Conservation (phyloP, 768 basidiomycete genomes). For the Tubosaeta sp. region DNA sequence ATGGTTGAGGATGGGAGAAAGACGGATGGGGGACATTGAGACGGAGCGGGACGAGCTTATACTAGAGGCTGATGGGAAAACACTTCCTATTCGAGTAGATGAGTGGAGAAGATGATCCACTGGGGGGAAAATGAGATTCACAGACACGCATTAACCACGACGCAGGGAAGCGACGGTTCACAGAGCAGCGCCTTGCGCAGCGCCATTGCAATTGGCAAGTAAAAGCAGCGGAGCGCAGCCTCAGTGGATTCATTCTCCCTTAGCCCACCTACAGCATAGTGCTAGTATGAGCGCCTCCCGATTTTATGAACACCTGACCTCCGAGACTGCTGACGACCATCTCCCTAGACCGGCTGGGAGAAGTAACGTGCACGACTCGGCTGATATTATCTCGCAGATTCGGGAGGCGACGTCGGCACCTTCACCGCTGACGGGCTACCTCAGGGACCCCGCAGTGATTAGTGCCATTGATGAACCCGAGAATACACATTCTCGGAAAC, state of each 20-base stretch:
- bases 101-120: no score
- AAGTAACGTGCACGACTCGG: slow-evolving; percentile 5
- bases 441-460: slow-evolving; percentile 41
- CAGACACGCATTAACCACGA: slow-evolving; percentile 13
- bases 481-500: slow-evolving; percentile 27
- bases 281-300: slow-evolving; percentile 28
- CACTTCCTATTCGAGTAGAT: slow-evolving; percentile 1
- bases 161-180: not conserved
- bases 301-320: slow-evolving; percentile 29
- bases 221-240: slow-evolving; percentile 9
- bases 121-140: not conserved
- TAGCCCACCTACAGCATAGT: slow-evolving; percentile 4
- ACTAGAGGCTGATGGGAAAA: not conserved
- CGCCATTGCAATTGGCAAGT: slow-evolving; percentile 1
- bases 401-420: slow-evolving; percentile 44
- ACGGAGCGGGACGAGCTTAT: not conserved
- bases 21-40: not conserved
- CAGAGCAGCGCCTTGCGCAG: slow-evolving; percentile 12
- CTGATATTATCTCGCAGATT: slow-evolving; percentile 37
- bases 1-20: slow-evolving; percentile 32
- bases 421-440: slow-evolving; percentile 40
- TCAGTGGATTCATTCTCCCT: slow-evolving; percentile 3
- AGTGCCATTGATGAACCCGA: slow-evolving; percentile 31
- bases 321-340: slow-evolving; percentile 14
- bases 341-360: slow-evolving; percentile 8